These are phyloP conservation scores for Geoglossum glabrum DNA, from an alignment of 495 filamentous ascomycete genomes.

Conservation along the genomic window DNA sequence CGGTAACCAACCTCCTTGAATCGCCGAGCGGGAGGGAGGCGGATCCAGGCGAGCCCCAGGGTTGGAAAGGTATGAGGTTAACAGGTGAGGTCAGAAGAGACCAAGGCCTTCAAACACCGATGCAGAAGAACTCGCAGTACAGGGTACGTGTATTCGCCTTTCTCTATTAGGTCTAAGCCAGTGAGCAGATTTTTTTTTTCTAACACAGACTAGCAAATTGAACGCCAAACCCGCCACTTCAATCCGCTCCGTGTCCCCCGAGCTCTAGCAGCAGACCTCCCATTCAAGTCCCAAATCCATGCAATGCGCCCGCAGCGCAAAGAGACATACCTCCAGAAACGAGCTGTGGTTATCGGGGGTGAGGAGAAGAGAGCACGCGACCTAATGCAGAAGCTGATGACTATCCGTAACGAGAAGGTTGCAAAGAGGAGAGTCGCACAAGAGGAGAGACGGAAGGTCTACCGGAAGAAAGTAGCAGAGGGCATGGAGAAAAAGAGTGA, in stretches of 20 bases:
- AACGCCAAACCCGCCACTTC: conserved; percentile 67
- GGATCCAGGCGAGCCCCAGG: conserved; percentile 19
- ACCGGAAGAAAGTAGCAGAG: conserved; percentile 61
- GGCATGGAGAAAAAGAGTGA: conserved; percentile 61
- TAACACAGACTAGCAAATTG: conserved; percentile 30
- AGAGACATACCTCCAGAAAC: conserved; percentile 82
- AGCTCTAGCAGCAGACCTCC: conserved; percentile 63
- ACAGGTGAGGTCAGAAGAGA: conserved; percentile 83
- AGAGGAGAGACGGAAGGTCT: conserved; percentile 59
- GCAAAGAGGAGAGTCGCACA: conserved; percentile 65
- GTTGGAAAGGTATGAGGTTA: conserved; percentile 76
- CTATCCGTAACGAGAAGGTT: conserved; percentile 73
- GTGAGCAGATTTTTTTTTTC: too few relatives aligned
- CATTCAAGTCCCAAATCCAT: conserved; percentile 81
- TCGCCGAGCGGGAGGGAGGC: conserved; percentile 15
- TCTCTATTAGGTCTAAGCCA: too few relatives aligned
- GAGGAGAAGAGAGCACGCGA: conserved; percentile 81
- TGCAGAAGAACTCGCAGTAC: conserved; percentile 64
- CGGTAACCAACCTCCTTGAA: conserved; percentile 73
- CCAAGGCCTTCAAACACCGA: conserved; percentile 53
- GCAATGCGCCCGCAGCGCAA: conserved; percentile 59
- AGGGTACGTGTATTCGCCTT: conserved; percentile 15
- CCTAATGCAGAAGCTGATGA: conserved; percentile 84
- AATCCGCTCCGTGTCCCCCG: conserved; percentile 82
- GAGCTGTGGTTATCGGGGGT: conserved; percentile 60